phyloP scores from a whole-genome alignment of 768 basidiomycete genomes.

The Lentinula sp. region DNA sequence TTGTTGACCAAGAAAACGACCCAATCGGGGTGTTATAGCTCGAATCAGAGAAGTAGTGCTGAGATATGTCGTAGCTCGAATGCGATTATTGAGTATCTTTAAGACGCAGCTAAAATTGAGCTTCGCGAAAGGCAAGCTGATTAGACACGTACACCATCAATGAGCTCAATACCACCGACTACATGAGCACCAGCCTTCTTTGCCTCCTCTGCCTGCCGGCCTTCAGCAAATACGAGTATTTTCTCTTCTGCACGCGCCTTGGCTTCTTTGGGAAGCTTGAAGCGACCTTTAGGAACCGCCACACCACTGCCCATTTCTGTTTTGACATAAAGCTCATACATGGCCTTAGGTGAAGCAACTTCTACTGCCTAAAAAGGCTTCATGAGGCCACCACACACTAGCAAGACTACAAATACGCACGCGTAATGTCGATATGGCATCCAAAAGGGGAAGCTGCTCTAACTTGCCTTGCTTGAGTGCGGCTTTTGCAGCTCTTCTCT shows the following conservation, averaged over 20 bases:
- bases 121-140: conserved; percentile 1
- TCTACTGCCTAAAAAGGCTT: conserved; percentile 62
- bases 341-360: conserved; percentile 66
- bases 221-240: conserved; percentile 92
- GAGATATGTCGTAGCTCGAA: conserved; percentile 79
- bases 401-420: conserved; percentile 24
- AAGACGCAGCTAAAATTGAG: conserved; percentile 2
- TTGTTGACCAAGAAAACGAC: conserved; percentile 74
- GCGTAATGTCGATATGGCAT: conserved; percentile 67
- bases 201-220: conserved; percentile 75
- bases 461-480: conserved; percentile 51
- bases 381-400: conserved; percentile 1
- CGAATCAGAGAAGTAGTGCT: conserved; percentile 76
- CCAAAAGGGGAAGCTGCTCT: conserved; percentile 59
- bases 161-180: conserved; percentile 86
- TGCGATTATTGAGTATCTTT: conserved; percentile 68
- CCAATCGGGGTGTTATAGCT: conserved; percentile 74
- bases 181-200: conserved; percentile 82
- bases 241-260: conserved; percentile 65
- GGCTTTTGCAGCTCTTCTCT: conserved; percentile 49
- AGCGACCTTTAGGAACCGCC: conserved; percentile 84
- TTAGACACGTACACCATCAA: conserved; percentile 67
- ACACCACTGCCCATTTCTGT: conserved; percentile 75
- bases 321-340: conserved; percentile 76
- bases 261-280: conserved; percentile 77